Evolutionary conservation across 345 rosid species (phyloP).

Genomic region (Brassica juncea): DNA sequence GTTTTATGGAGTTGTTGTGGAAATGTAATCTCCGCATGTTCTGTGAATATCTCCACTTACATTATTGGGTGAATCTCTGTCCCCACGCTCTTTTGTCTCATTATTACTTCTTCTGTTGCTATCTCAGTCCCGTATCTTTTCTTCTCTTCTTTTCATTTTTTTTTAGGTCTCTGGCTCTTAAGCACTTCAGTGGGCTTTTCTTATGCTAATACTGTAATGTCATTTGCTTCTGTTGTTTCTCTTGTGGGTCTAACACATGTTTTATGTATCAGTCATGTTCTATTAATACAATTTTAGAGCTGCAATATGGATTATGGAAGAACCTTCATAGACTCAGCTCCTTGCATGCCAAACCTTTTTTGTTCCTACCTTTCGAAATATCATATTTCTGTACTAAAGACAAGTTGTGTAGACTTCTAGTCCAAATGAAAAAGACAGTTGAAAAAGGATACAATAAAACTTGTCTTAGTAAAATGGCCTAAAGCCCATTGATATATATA

Average conservation of each 20-base stretch:
- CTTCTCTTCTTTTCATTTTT: not conserved
- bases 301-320: not conserved
- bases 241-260: conserved; percentile 17
- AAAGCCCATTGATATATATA: not conserved
- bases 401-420: conserved; percentile 2
- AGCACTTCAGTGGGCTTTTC: conserved; percentile 17
- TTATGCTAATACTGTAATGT: not conserved
- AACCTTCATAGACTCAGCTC: conserved; percentile 3
- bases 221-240: conserved; percentile 30
- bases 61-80: conserved; percentile 22
- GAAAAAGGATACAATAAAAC: not conserved
- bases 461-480: not conserved
- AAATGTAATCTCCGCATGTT: conserved; percentile 31
- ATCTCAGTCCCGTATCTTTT: conserved; percentile 20
- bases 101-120: conserved; percentile 37
- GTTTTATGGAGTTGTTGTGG: conserved; percentile 1
- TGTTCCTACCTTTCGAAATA: not conserved
- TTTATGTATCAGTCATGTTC: not conserved
- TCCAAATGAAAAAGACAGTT: not conserved
- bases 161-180: conserved; percentile 26
- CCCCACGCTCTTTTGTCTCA: conserved; percentile 36
- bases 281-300: not conserved
- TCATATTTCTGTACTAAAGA: not conserved
- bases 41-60: conserved; percentile 9
- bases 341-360: not conserved